Percentiles rank a stretch among this genome's conserved stretches.
phyloP scores from a whole-genome alignment of 2,329 filamentous ascomycete genomes.

The Fusarium agapanthi region DNA sequence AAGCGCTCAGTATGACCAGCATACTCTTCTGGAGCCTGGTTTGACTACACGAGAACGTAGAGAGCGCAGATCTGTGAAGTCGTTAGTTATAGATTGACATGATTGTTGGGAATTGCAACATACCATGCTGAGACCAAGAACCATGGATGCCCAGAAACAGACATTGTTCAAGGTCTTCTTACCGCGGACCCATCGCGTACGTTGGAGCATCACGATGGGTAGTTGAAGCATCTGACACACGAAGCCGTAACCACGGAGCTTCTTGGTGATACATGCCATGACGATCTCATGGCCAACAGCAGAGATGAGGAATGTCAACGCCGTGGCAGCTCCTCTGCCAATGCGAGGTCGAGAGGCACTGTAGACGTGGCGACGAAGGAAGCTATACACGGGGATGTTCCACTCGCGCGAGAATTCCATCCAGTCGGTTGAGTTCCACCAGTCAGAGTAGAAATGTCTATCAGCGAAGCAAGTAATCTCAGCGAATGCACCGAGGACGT shows the following conservation, averaged over 20 bases:
- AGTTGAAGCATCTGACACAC: constrained; percentile 96
- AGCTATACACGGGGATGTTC: constrained; percentile 98
- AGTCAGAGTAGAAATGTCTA: constrained; percentile 87
- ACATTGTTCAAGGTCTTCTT: constrained; percentile 85
- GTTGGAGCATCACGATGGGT: constrained; percentile 91
- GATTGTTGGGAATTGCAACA: constrained; percentile 44
- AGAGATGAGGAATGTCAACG: constrained; percentile 91
- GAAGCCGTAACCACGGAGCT: constrained; percentile 93
- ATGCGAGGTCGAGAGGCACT: constrained; percentile 80
- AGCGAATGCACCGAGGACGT: constrained; percentile 91
- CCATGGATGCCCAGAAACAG: constrained; percentile 93
- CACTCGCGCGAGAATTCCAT: constrained; percentile 96
- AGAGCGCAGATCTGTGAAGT: constrained; percentile 59
- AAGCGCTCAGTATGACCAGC: constrained; percentile 3
- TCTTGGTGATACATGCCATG: constrained; percentile 98
- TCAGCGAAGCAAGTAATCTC: constrained; percentile 95
- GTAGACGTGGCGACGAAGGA: constrained; percentile 94
- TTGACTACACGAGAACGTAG: constrained; percentile 58
- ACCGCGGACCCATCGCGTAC: constrained; percentile 78
- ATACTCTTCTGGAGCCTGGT: neutral
- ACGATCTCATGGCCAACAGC: constrained; percentile 93
- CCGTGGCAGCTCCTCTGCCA: constrained; percentile 79
- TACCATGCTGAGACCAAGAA: constrained; percentile 83
- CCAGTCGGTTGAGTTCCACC: constrained; percentile 86
- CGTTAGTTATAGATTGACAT: constrained; percentile 20